phyloP scores from a whole-genome alignment of 106 monocot species.

The Dioscorea dumetorum region DNA sequence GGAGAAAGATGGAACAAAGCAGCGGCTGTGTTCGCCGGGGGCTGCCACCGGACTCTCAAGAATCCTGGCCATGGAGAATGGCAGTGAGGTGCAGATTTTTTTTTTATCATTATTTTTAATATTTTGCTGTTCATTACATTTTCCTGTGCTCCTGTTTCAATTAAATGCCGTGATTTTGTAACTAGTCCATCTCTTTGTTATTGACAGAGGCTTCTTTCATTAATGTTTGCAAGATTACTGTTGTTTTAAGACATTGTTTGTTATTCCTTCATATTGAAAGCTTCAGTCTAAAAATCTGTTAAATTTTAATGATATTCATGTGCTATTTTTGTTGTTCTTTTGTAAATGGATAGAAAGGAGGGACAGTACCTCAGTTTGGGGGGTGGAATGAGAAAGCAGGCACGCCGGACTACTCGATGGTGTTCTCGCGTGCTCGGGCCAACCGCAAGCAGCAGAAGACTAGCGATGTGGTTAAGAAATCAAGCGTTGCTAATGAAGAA shows the following conservation, averaged over 20 bases:
- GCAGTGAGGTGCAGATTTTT: slow-evolving; percentile 5
- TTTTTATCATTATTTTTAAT: too few species aligned
- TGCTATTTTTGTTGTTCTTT: background rate
- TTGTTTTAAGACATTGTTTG: background rate
- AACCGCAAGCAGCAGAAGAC: slow-evolving; percentile 27
- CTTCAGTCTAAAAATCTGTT: background rate
- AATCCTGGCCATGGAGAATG: slow-evolving; percentile 7
- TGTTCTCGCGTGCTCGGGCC: slow-evolving; percentile 42
- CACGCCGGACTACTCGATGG: slow-evolving; percentile 31
- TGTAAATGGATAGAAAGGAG: slow-evolving; percentile 19
- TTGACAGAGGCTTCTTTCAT: background rate
- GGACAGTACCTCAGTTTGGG: slow-evolving; percentile 50
- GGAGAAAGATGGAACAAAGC: too few species aligned
- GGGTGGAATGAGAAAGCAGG: slow-evolving; percentile 37
- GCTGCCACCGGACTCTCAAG: background rate
- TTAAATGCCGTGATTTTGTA: background rate
- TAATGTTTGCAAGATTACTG: background rate
- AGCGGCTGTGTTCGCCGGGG: too few species aligned
- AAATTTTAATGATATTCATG: background rate
- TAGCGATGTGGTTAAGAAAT: background rate
- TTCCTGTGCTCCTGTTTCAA: background rate
- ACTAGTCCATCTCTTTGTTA: background rate
- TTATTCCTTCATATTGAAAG: background rate
- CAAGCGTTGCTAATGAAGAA: slow-evolving; percentile 23
- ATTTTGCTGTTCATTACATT: too few species aligned